Percentiles rank a stretch among this genome's conserved stretches.
phyloP scores from a whole-genome alignment of 208 protist genomes.

The Trypanosoma melophagium region DNA sequence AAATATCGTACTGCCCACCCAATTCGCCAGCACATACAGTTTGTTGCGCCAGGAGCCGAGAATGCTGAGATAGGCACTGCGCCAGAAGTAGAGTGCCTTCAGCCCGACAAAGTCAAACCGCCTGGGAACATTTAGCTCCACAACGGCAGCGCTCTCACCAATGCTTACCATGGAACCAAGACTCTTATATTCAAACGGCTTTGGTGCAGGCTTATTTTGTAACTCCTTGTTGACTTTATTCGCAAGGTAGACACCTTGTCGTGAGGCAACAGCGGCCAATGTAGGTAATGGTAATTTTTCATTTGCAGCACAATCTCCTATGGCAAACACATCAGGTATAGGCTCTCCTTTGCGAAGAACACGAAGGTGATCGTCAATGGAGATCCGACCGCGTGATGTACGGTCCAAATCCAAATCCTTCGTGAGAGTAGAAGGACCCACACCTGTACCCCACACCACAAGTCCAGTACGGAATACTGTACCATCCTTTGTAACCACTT shows the following conservation, averaged over 20 bases:
- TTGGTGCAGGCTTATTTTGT: slow-evolving; percentile 24
- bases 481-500: slow-evolving; percentile 74
- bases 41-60: slow-evolving; percentile 79
- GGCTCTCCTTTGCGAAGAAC: slow-evolving; percentile 66
- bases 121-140: slow-evolving; percentile 20
- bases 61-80: slow-evolving; percentile 85
- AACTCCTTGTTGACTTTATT: slow-evolving; percentile 63
- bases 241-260: slow-evolving; percentile 78
- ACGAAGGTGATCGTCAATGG: slow-evolving; percentile 68
- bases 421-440: slow-evolving; percentile 74
- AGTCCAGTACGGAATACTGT: slow-evolving; percentile 60
- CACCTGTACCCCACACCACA: slow-evolving; percentile 88
- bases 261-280: slow-evolving; percentile 79
- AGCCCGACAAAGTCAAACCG: slow-evolving; percentile 73
- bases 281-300: slow-evolving; percentile 59
- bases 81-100: slow-evolving; percentile 80
- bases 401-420: slow-evolving; percentile 75
- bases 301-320: slow-evolving; percentile 82
- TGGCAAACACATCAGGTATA: slow-evolving; percentile 77
- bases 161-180: slow-evolving; percentile 82
- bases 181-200: slow-evolving; percentile 74
- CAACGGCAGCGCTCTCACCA: slow-evolving; percentile 56
- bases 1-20: slow-evolving; percentile 74
- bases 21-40: slow-evolving; percentile 85
- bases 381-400: slow-evolving; percentile 61